phyloP scores from a whole-genome alignment of 1,284 basidiomycete genomes.

The Ustilago lituana region DNA sequence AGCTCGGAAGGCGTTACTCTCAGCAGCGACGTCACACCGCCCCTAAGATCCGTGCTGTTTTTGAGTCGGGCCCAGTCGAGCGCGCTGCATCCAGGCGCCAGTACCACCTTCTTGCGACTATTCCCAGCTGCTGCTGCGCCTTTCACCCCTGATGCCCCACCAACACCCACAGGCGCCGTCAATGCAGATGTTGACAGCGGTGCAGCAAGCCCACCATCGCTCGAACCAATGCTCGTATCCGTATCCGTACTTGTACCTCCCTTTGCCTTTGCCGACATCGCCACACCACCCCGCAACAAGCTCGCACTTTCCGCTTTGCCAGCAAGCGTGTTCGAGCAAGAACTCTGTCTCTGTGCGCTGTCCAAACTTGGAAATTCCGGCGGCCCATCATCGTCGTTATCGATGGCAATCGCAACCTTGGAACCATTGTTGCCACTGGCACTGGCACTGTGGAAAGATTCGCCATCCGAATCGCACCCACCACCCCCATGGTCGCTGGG shows the following conservation, averaged over 20 bases:
- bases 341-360: slow-evolving; percentile 77
- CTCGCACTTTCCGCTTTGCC: slow-evolving; percentile 8
- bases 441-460: slow-evolving; percentile 22
- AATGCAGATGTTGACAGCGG: slow-evolving; percentile 54
- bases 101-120: slow-evolving; percentile 76
- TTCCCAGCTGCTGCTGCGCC: slow-evolving; percentile 9
- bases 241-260: no score
- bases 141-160: slow-evolving; percentile 48
- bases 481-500: slow-evolving; percentile 5
- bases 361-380: slow-evolving; percentile 83
- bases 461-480: slow-evolving; percentile 19
- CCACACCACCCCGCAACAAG: slow-evolving; percentile 12
- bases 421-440: no score
- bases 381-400: slow-evolving; percentile 74
- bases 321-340: slow-evolving; percentile 40
- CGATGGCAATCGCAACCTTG: slow-evolving; percentile 7
- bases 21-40: slow-evolving; percentile 66
- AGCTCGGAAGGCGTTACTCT: slow-evolving; percentile 85
- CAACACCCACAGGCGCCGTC: slow-evolving; percentile 53
- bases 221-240: no score
- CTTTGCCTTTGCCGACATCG: no score
- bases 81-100: slow-evolving; percentile 89
- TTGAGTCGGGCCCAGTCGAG: slow-evolving; percentile 90
- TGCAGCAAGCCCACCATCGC: slow-evolving; percentile 35
- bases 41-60: slow-evolving; percentile 72